phyloP scores from a whole-genome alignment of 345 rosid genomes.

The Citrus mangshanensis region DNA sequence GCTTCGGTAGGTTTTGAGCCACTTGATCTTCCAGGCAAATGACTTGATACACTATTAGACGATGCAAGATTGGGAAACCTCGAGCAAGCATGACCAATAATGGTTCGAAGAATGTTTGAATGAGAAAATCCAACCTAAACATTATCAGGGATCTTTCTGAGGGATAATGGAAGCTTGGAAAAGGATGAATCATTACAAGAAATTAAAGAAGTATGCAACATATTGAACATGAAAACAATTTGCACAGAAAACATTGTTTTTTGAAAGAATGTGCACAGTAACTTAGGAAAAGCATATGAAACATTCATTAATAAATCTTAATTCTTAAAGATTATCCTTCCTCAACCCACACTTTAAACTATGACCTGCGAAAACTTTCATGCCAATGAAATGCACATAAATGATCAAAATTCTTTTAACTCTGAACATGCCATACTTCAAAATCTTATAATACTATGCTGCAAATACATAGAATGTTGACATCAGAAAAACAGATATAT shows the following conservation, averaged over 20 bases:
- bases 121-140: constrained; percentile 97
- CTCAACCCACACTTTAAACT: not conserved
- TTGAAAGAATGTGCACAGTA: too few species aligned
- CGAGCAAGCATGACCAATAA: constrained; percentile 67
- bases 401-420: constrained; percentile 5
- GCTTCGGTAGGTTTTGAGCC: constrained; percentile 23
- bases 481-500: not conserved
- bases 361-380: not conserved
- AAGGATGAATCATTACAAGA: constrained; percentile 7
- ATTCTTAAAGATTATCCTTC: not conserved
- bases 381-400: constrained; percentile 3
- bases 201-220: not conserved
- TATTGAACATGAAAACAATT: not conserved
- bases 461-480: too few species aligned
- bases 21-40: constrained; percentile 30
- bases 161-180: not conserved
- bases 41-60: constrained; percentile 36
- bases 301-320: not conserved
- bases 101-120: constrained; percentile 76
- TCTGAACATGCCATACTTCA: not conserved
- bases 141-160: constrained; percentile 13
- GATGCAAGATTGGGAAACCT: constrained; percentile 68
- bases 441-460: not conserved
- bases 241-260: not conserved
- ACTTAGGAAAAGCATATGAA: not conserved